Evolutionary conservation across 345 rosid genomes (phyloP), one percentile per base, ranked within the genome.

Genomic region (Stellera chamaejasme): DNA sequence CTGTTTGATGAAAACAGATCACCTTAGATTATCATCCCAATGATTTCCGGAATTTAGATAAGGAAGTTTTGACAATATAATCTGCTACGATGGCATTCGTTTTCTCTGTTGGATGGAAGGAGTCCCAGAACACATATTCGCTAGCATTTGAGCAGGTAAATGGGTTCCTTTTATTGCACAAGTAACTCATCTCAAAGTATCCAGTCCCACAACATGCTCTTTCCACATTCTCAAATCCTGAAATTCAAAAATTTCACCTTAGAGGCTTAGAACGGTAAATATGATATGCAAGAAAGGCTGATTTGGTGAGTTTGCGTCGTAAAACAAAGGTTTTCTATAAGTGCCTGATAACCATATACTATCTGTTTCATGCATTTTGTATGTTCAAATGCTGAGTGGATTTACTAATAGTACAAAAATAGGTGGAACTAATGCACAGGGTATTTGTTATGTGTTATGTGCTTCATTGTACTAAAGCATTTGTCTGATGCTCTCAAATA

Each of bases 151-250:
- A 48, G 55, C 90, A 82, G 26, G 90, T 80, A 48, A 80, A 75
- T 2, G 81, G 84, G 52, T 68, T 82, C 57, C 23, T 52, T 56
- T 52, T 73, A 54, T 74, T 48, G 55, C 87, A 86, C 75, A 74
- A 4, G 77, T 79, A 83, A 60, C 90, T 60, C 83, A 83, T 75
- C 81, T 87, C 91, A 44, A 77, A 62, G 56, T 54, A 59, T 49
- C 95, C 88, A 0, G 84, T 81, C 43, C 95, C 95, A 58, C 91
- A 83, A 41, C 88, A 81, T 65, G 90, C 85, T 44, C 39, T 69
- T 52, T 55, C 73, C 56, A 67, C 84, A 66, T 76, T 67, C 58
- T 72, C 13, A 15, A 86, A 79, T 56, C 95, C 95, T 86, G 82
- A 36, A 15, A 68, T 59, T 54, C 39, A 39, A 43, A 42, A 25